Conservation (phyloP, 495 filamentous ascomycete species). For the Aspergillus egyptiacus region DNA sequence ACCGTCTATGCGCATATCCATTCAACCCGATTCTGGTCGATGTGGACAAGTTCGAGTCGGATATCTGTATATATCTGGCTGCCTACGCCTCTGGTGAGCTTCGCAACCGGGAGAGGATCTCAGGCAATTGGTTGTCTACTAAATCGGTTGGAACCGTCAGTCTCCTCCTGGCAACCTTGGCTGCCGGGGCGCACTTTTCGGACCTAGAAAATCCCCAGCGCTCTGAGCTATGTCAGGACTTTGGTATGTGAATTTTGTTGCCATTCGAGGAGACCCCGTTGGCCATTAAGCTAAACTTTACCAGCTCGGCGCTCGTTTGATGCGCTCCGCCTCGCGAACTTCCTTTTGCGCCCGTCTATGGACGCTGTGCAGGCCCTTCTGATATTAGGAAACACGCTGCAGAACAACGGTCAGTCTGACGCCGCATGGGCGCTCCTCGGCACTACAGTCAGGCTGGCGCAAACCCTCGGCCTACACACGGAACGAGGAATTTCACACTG, state of each 20-base stretch:
- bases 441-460: constrained; percentile 38
- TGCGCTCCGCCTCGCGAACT: constrained; percentile 41
- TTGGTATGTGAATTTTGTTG: too few relatives aligned
- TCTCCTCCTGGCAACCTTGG: constrained; percentile 45
- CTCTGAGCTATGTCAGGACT: constrained; percentile 26
- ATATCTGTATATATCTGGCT: constrained; percentile 41
- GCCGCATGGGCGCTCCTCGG: constrained; percentile 44
- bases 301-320: constrained; percentile 31
- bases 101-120: constrained; percentile 14
- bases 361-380: constrained; percentile 38
- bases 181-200: constrained; percentile 48
- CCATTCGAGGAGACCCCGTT: too few relatives aligned
- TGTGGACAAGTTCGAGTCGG: constrained; percentile 41
- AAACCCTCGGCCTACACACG: constrained; percentile 39
- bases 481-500: constrained; percentile 21
- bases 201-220: constrained; percentile 30
- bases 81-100: constrained; percentile 28
- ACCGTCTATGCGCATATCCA: constrained; percentile 40
- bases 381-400: constrained; percentile 41
- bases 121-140: constrained; percentile 26
- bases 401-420: constrained; percentile 44
- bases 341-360: constrained; percentile 39
- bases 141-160: constrained; percentile 35
- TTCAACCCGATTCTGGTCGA: constrained; percentile 47
- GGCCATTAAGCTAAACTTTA: too few relatives aligned